A percentile compares a stretch with the other conserved stretches of the same genome.
phyloP scores from a whole-genome alignment of 768 basidiomycete species.

The Royoungia palumana region DNA sequence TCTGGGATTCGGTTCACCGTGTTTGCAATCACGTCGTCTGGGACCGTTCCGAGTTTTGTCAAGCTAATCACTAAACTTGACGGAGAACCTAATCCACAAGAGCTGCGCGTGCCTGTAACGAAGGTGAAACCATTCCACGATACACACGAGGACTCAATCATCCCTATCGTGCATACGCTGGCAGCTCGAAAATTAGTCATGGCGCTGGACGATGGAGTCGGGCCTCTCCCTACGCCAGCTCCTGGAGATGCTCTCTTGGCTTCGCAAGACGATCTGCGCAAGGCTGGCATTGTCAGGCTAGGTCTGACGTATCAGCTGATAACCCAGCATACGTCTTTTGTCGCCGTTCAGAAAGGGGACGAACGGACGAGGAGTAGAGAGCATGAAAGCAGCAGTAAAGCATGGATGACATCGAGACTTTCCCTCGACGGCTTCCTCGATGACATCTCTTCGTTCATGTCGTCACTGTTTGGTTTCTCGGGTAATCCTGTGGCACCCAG shows the following conservation, averaged over 20 bases:
- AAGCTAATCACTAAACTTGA: conserved; percentile 28
- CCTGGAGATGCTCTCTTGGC: conserved; percentile 21
- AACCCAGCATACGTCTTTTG: conserved; percentile 53
- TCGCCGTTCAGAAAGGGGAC: conserved; percentile 45
- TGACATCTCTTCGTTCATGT: conserved; percentile 17
- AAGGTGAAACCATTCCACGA: conserved; percentile 26
- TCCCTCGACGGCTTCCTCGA: conserved; percentile 20
- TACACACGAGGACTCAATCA: conserved; percentile 10
- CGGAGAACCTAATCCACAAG: conserved; percentile 16
- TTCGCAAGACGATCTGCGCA: conserved; percentile 35
- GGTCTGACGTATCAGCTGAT: conserved; percentile 51
- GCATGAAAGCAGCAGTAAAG: neutral
- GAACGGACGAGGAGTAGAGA: conserved; percentile 13
- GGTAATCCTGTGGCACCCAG: conserved; percentile 1
- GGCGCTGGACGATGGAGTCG: conserved; percentile 40
- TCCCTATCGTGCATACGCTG: conserved; percentile 48
- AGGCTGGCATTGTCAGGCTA: conserved; percentile 47
- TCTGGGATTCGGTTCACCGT: conserved; percentile 34
- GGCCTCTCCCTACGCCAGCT: conserved; percentile 32
- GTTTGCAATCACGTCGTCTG: conserved; percentile 29
- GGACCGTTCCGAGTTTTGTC: conserved; percentile 25
- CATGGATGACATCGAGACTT: conserved; percentile 21
- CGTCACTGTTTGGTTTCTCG: conserved; percentile 12
- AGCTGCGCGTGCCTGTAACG: conserved; percentile 20
- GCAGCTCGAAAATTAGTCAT: conserved; percentile 54